Evolutionary conservation across 768 basidiomycete genomes (phyloP).

Genomic region (Suillus tomentosus): DNA sequence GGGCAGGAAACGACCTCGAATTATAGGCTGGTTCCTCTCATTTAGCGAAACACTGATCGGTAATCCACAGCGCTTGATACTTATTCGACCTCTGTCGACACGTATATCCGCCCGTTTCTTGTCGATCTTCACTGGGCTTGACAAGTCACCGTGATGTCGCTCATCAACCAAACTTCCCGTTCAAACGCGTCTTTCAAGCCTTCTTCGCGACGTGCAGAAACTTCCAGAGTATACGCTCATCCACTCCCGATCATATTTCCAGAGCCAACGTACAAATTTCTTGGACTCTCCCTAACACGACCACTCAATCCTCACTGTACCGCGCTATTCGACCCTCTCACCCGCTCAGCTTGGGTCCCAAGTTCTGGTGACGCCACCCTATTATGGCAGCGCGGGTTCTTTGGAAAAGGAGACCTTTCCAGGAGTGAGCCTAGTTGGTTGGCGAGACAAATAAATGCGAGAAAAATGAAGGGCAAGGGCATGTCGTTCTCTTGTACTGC

Average conservation of each 20-base stretch:
- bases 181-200: slow-evolving; percentile 48
- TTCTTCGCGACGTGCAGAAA: slow-evolving; percentile 58
- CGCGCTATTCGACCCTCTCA: slow-evolving; percentile 74
- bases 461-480: slow-evolving; percentile 59
- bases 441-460: slow-evolving; percentile 70
- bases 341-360: slow-evolving; percentile 87
- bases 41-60: too few species aligned
- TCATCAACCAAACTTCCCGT: slow-evolving; percentile 43
- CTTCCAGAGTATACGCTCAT: slow-evolving; percentile 66
- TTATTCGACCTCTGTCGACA: too few species aligned
- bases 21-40: too few species aligned
- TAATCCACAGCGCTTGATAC: too few species aligned
- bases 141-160: slow-evolving; percentile 41
- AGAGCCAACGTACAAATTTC: slow-evolving; percentile 50
- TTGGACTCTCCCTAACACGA: slow-evolving; percentile 60
- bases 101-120: too few species aligned
- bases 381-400: slow-evolving; percentile 91
- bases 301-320: slow-evolving; percentile 73
- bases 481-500: slow-evolving; percentile 15
- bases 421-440: slow-evolving; percentile 96
- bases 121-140: not conserved
- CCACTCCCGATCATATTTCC: slow-evolving; percentile 66
- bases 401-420: slow-evolving; percentile 94
- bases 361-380: slow-evolving; percentile 61
- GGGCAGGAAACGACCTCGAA: too few species aligned